Evolutionary conservation across 345 rosid genomes (phyloP).

Genomic region (Salix dunnii): DNA sequence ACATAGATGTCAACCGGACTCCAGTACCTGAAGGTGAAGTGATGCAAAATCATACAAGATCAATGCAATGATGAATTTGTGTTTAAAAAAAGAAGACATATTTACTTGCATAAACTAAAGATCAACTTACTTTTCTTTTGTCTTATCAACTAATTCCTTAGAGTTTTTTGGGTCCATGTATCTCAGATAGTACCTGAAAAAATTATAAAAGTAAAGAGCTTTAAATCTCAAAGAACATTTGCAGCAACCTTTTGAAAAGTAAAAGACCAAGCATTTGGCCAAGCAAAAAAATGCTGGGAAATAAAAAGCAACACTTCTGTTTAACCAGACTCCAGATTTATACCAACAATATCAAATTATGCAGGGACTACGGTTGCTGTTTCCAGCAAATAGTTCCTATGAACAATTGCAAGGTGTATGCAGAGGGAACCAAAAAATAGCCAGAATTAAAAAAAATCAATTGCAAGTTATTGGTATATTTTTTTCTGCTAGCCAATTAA

Average conservation of each 20-base stretch:
- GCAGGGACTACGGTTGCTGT: background rate
- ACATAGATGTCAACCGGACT: slow-evolving; percentile 90
- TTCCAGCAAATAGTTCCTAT: background rate
- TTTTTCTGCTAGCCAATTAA: no score
- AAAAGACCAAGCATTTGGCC: background rate
- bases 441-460: no score
- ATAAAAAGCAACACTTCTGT: background rate
- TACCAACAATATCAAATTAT: background rate
- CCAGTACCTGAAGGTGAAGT: slow-evolving; percentile 63
- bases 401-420: no score
- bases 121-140: slow-evolving; percentile 66
- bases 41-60: slow-evolving; percentile 1
- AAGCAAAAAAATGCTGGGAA: background rate
- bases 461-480: no score
- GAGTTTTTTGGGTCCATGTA: slow-evolving; percentile 87
- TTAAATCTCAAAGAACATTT: slow-evolving; percentile 1
- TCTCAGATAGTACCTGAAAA: slow-evolving; percentile 90
- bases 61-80: background rate
- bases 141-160: slow-evolving; percentile 64
- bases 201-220: slow-evolving; percentile 1
- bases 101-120: background rate
- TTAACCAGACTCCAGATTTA: background rate
- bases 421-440: no score
- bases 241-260: background rate
- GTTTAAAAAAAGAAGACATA: background rate